Evolutionary conservation across 192 early-diverging fungal genomes (phyloP).

Genomic region (Rhizoclosmatium globosum): DNA sequence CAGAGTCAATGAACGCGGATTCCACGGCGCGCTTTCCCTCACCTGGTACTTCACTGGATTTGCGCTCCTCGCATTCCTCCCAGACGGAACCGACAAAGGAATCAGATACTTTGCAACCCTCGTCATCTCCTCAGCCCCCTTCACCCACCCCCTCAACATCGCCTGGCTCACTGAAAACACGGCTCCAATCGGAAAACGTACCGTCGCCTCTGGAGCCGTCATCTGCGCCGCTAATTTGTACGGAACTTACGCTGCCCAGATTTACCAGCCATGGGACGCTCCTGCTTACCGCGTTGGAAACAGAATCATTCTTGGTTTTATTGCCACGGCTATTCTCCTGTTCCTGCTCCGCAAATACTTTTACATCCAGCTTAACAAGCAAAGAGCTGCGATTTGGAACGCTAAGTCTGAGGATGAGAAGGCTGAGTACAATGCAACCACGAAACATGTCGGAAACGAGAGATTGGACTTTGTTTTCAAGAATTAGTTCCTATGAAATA

Average conservation of each 20-base stretch:
- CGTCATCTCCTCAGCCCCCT: slow-evolving; percentile 9
- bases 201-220: slow-evolving; percentile 9
- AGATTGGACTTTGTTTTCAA: slow-evolving; percentile 57
- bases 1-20: slow-evolving; percentile 9
- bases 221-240: not conserved
- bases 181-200: slow-evolving; percentile 36
- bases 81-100: not conserved
- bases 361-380: not conserved
- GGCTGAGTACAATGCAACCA: slow-evolving; percentile 58
- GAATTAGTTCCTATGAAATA: not conserved
- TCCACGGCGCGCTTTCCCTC: slow-evolving; percentile 20
- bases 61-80: slow-evolving; percentile 22
- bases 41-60: slow-evolving; percentile 30
- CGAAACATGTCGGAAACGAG: slow-evolving; percentile 57
- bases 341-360: not conserved
- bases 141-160: slow-evolving; percentile 32
- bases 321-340: not conserved
- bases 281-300: not conserved
- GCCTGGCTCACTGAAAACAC: slow-evolving; percentile 35
- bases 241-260: not conserved
- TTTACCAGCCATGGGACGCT: slow-evolving; percentile 4
- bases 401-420: slow-evolving; percentile 43
- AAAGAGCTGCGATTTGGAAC: not conserved
- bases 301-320: not conserved
- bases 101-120: slow-evolving; percentile 18